A percentile compares a stretch with the other conserved stretches of the same genome.
These are phyloP conservation scores for Dillenia suffruticosa DNA, from an alignment of 164 flowering plant species.

Conservation along the genomic window DNA sequence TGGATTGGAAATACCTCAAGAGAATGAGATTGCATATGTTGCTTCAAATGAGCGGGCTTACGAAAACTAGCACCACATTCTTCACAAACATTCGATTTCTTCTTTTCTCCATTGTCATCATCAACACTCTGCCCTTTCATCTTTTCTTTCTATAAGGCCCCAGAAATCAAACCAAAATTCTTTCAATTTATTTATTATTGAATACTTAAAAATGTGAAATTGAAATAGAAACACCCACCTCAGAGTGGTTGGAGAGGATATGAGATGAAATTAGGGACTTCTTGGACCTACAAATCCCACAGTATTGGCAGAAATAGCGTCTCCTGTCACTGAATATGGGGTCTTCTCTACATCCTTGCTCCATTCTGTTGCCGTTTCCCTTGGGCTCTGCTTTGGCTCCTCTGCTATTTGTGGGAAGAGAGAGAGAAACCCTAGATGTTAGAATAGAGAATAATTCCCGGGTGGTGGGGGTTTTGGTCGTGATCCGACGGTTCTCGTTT, in stretches of 20 bases:
- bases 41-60: conserved; percentile 81
- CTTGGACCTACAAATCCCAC: conserved; percentile 67
- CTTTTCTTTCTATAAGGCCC: conserved; percentile 25
- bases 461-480: too few species aligned
- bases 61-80: conserved; percentile 69
- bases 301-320: conserved; percentile 53
- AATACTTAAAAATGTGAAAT: neutral
- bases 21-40: conserved; percentile 85
- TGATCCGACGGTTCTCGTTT: too few species aligned
- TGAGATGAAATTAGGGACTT: conserved; percentile 52
- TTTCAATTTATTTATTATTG: neutral
- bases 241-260: conserved; percentile 29
- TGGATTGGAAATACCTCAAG: conserved; percentile 46
- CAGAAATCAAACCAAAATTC: neutral
- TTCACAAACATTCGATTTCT: conserved; percentile 39
- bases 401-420: too few species aligned
- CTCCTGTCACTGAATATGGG: conserved; percentile 47
- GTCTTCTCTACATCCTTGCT: neutral
- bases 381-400: too few species aligned
- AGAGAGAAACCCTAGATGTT: too few species aligned
- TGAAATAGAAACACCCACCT: conserved; percentile 24
- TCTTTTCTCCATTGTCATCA: conserved; percentile 13
- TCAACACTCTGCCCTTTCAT: conserved; percentile 14
- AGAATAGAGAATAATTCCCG: too few species aligned
- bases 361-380: neutral